Base-by-base conservation (phyloP, 1,284 basidiomycete species). In the Polyporus tsugae region DNA sequence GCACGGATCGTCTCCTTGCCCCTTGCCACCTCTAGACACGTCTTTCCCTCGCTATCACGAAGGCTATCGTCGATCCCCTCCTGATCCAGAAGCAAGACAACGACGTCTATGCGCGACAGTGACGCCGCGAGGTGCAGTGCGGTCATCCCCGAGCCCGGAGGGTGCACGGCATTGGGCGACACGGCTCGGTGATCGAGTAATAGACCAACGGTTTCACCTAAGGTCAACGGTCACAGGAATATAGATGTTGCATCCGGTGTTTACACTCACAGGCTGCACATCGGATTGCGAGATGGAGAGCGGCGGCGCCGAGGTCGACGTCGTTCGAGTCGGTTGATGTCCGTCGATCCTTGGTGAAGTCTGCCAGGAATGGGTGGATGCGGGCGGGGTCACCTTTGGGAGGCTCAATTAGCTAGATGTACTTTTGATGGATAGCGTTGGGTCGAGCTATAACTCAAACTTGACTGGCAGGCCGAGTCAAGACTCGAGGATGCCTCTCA, bases 71-170 rank as follows among this genome's bases (percentile, higher is more conserved):
- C 90, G 62, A 96, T 91, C 4, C 82, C 86, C 0, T 92, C 89
- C 75, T 96, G 92, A 64, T 92, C 91, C 4, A 97, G 83, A 1
- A 96, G 82, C 7, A 95, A 77, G 66, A 84, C 85, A 19, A 95
- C 91, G 10, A 95, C 88, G 69, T 98, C 97, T 2, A 86, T 81
- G 44, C 97, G 86, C 4, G 93, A 94, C 1, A 96, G 85, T 0
- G 91, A 90, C 0, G 93, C 90, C 0, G 96, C 96, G 10, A 98
- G 86, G 78, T 99, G 97, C 0, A 98, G 85, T 0, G 96, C 86
- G 0, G 96, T 96, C 6, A 91, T 93, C 2, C 91, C 90, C 0
- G 92, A 91, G 1, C 85, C 88, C 0, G 88, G 85, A 0, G 91
- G 89, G 67, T 94, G 85, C 19, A 91, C 79, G 15, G 91, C 88